Conservation (phyloP, 371 early-diverging fungal species). For the Quaeritorhiza haematococci region DNA sequence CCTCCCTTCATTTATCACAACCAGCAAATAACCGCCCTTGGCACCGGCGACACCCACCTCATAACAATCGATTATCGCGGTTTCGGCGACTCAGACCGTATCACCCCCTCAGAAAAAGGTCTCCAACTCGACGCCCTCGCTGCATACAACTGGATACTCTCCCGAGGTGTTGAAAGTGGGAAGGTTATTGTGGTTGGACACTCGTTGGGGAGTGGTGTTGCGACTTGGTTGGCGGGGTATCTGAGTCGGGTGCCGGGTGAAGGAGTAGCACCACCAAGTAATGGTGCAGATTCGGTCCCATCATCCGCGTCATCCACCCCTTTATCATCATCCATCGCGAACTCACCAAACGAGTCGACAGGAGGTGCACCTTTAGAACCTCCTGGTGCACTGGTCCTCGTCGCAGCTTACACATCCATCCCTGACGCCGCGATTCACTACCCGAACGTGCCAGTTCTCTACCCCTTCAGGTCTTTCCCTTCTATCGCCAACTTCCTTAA, state of each 20-base stretch:
- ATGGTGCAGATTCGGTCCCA: no score
- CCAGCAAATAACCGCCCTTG: no score
- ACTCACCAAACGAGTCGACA: background rate
- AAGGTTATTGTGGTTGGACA: constrained; percentile 40
- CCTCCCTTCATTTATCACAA: no score
- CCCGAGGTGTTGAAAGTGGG: constrained; percentile 15
- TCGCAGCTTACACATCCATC: constrained; percentile 38
- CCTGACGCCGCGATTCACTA: constrained; percentile 41
- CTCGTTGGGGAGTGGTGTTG: constrained; percentile 44
- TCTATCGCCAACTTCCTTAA: background rate
- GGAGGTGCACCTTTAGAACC: background rate
- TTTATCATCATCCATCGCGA: no score
- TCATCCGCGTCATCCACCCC: constrained; percentile 10
- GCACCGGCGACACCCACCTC: constrained; percentile 30
- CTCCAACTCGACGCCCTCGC: constrained; percentile 34
- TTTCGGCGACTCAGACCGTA: constrained; percentile 37
- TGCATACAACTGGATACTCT: constrained; percentile 30
- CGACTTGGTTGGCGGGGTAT: constrained; percentile 28
- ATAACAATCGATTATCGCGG: constrained; percentile 44
- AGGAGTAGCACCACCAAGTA: no score
- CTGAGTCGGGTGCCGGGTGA: no score
- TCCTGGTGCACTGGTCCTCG: constrained; percentile 33
- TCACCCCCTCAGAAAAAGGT: constrained; percentile 26
- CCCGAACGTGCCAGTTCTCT: constrained; percentile 11
- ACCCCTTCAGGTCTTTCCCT: constrained; percentile 16